phyloP scores from a whole-genome alignment of 2,329 filamentous ascomycete species.

The Botryotinia calthae region DNA sequence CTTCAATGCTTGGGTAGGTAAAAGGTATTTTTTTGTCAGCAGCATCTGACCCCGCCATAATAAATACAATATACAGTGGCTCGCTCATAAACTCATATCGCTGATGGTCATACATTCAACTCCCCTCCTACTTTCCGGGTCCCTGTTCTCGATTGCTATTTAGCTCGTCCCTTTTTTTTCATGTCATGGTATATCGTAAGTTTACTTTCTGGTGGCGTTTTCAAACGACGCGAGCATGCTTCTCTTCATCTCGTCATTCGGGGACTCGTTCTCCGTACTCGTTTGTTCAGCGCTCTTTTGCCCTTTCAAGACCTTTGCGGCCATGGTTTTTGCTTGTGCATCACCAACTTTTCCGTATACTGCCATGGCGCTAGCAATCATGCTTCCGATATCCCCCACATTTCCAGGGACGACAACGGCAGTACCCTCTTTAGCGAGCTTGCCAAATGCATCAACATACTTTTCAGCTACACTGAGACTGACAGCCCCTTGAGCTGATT shows the following conservation, averaged over 20 bases:
- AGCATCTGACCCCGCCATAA: conserved; percentile 16
- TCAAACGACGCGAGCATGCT: conserved; percentile 51
- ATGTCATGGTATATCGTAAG: conserved; percentile 22
- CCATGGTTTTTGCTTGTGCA: conserved; percentile 68
- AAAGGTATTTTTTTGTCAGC: conserved; percentile 13
- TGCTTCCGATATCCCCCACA: conserved; percentile 90
- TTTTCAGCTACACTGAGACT: conserved; percentile 92
- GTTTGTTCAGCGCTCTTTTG: conserved; percentile 38
- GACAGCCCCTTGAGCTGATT: conserved; percentile 77
- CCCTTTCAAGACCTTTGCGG: conserved; percentile 49
- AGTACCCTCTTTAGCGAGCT: conserved; percentile 91
- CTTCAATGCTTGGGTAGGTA: conserved; percentile 3
- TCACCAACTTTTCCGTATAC: conserved; percentile 93
- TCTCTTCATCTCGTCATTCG: conserved; percentile 45
- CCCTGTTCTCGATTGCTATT: not conserved
- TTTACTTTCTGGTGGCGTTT: conserved; percentile 37
- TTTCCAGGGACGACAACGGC: conserved; percentile 95
- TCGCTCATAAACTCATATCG: conserved; percentile 12
- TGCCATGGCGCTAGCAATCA: conserved; percentile 94
- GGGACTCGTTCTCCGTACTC: conserved; percentile 34
- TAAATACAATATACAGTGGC: conserved; percentile 12
- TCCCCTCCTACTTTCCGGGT: conserved; percentile 6
- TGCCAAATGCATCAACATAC: conserved; percentile 92
- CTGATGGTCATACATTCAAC: conserved; percentile 19
- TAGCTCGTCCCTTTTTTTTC: not conserved